Evolutionary conservation across 2,329 filamentous ascomycete species (phyloP).

Genomic region (Botrytis fabae): DNA sequence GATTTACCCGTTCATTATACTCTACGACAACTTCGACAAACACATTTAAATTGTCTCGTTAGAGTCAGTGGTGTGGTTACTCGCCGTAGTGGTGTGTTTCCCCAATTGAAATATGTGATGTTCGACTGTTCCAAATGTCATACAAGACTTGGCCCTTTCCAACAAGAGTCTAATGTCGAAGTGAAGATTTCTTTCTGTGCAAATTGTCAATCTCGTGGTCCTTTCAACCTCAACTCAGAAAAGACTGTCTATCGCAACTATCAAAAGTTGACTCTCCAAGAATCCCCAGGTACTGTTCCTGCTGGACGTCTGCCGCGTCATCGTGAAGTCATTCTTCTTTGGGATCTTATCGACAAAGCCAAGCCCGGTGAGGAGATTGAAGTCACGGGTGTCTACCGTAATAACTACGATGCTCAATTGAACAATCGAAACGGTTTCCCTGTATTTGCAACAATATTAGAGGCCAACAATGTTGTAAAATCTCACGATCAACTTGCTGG

Average conservation of each 20-base stretch:
- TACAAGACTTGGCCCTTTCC: conserved; percentile 88
- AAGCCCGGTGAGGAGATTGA: conserved; percentile 99
- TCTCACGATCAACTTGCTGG: conserved; percentile 96
- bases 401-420: conserved; percentile 95
- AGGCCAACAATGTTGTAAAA: conserved; percentile 97
- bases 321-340: conserved; percentile 91
- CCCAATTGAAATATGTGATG: conserved; percentile 97
- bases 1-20: conserved; percentile 95
- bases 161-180: conserved; percentile 94
- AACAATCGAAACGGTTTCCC: conserved; percentile 99
- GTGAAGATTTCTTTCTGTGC: conserved; percentile 97
- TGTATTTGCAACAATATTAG: conserved; percentile 94
- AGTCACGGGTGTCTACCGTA: conserved; percentile 93
- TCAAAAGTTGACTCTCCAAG: conserved; percentile 94
- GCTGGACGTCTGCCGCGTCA: conserved; percentile 91
- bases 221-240: conserved; percentile 93
- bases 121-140: conserved; percentile 96
- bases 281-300: conserved; percentile 94
- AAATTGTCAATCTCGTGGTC: conserved; percentile 91
- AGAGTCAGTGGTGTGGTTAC: conserved; percentile 95
- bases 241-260: conserved; percentile 99
- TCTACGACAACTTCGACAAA: conserved; percentile 89
- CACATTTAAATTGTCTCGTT: conserved; percentile 92
- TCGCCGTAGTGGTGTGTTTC: conserved; percentile 90
- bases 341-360: conserved; percentile 93